Conservation (phyloP, 495 filamentous ascomycete genomes). For the Lasiosphaeria miniovina region DNA sequence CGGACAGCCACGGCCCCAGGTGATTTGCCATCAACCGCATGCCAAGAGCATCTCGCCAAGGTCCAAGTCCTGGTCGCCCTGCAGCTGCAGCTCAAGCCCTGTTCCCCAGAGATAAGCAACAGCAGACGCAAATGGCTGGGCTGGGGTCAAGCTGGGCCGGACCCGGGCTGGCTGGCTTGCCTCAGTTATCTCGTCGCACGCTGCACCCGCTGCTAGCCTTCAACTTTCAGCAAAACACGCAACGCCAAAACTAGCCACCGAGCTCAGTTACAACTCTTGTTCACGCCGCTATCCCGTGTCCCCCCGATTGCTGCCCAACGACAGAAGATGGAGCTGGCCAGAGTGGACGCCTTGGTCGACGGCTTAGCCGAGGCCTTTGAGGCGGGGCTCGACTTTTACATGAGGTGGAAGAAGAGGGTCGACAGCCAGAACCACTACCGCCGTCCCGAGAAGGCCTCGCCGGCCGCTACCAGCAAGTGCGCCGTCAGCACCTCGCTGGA, state of each 20-base stretch:
- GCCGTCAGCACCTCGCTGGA: slow-evolving; percentile 35
- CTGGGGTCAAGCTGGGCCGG: no score
- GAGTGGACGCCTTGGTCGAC: slow-evolving; percentile 31
- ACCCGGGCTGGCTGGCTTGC: neutral
- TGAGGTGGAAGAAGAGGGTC: slow-evolving; percentile 31
- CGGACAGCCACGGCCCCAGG: slow-evolving; percentile 7
- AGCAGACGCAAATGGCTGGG: neutral
- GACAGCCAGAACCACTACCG: slow-evolving; percentile 19
- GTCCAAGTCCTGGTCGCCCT: neutral
- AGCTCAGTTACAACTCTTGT: neutral
- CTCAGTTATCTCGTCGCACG: neutral
- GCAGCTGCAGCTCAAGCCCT: neutral
- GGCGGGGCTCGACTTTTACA: slow-evolving; percentile 34
- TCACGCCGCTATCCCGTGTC: neutral
- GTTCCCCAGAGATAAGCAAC: slow-evolving; percentile 13
- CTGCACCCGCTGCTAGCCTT: neutral
- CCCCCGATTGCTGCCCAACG: neutral
- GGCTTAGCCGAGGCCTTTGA: slow-evolving; percentile 31
- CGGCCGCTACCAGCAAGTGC: slow-evolving; percentile 17
- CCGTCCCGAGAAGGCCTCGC: slow-evolving; percentile 3
- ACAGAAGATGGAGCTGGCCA: slow-evolving; percentile 28
- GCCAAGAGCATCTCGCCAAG: slow-evolving; percentile 8
- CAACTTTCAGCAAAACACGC: neutral
- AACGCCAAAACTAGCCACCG: neutral
- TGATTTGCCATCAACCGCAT: slow-evolving; percentile 10